Percentiles rank a stretch among this genome's conserved stretches.
phyloP scores from a whole-genome alignment of 1,284 basidiomycete species.

The Boletus coffeatus region DNA sequence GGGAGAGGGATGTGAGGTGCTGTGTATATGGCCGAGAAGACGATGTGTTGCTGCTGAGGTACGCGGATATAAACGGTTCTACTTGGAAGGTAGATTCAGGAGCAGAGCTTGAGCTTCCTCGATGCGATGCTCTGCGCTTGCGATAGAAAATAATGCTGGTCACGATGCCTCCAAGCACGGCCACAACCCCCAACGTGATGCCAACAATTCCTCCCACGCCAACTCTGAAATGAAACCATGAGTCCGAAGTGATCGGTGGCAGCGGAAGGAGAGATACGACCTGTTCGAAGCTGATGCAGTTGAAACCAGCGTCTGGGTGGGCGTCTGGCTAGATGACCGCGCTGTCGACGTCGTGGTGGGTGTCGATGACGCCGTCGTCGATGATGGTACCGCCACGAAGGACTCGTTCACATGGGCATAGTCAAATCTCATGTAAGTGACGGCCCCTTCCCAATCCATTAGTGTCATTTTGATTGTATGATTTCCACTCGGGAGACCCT shows the following conservation, averaged over 20 bases:
- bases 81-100: neutral
- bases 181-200: slow-evolving; percentile 14
- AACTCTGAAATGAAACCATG: slow-evolving; percentile 11
- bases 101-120: neutral
- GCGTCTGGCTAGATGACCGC: slow-evolving; percentile 1
- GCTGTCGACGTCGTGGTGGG: too few relatives aligned
- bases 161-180: neutral
- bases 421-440: too few relatives aligned
- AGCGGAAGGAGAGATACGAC: slow-evolving; percentile 9
- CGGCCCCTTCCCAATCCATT: too few relatives aligned
- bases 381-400: too few relatives aligned
- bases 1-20: neutral
- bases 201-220: slow-evolving; percentile 16
- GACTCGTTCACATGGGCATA: too few relatives aligned
- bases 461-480: too few relatives aligned
- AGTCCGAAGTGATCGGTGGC: neutral
- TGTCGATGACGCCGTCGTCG: too few relatives aligned
- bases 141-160: slow-evolving; percentile 9
- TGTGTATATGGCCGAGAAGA: neutral
- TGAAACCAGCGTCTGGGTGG: slow-evolving; percentile 3
- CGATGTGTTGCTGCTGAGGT: neutral
- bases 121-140: slow-evolving; percentile 2
- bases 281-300: slow-evolving; percentile 1
- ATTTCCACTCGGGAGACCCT: too few relatives aligned
- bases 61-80: too few relatives aligned